Base-by-base conservation (phyloP, 768 basidiomycete genomes). In the Paxillus rubicundulus region DNA sequence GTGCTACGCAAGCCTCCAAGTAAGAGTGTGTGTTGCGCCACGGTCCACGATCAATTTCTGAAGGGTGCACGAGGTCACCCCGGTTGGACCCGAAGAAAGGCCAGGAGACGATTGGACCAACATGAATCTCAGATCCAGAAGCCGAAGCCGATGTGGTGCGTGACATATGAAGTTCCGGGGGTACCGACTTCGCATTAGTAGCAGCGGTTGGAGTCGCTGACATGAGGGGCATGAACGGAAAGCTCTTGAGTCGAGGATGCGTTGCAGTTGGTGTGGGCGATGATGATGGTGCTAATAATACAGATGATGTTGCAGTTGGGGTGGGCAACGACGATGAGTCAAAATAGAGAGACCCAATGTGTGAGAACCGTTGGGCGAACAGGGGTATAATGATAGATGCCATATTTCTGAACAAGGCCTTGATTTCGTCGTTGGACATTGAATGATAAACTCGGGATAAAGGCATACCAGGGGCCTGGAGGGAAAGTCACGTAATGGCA, bases 101-200 rank as follows among this genome's bases (percentile, higher is more conserved):
- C 90, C 91, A 93, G 3, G 89, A 91, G 45, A 92, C 81, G 61
- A 93, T 92, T 8, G 87, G 86, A 4, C 90, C 90, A 40, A 92
- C 75, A 45, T 85, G 80, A 13, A 33, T 36, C n/a, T 24, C 50
- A 67, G 78, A 81, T 46, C 78, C 73, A 43, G 57, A 39, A 21
- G 55, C 73, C 45, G 57, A 39, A 21, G 55, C 34, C 52, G 69
- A 51, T 50, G 59, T 41, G 54, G 55, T 42, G 55, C 59, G 55
- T 40, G 59, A 17, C 9, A 17, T 10, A 10, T 49, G 66, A 40
- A 21, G 57, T 45, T 40, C 24, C 5, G 45, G 4, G 2, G 30
- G 40, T 0, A 16, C 32, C 12, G 38, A 37, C 12, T 34, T 49
- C 12, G 60, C 43, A 2, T 50, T 58, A 30, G 36, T 42, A 7